Percentiles rank a stretch among this genome's conserved stretches.
Conservation (phyloP, 2,329 filamentous ascomycete genomes). For the Sclerotinia trifoliorum region DNA sequence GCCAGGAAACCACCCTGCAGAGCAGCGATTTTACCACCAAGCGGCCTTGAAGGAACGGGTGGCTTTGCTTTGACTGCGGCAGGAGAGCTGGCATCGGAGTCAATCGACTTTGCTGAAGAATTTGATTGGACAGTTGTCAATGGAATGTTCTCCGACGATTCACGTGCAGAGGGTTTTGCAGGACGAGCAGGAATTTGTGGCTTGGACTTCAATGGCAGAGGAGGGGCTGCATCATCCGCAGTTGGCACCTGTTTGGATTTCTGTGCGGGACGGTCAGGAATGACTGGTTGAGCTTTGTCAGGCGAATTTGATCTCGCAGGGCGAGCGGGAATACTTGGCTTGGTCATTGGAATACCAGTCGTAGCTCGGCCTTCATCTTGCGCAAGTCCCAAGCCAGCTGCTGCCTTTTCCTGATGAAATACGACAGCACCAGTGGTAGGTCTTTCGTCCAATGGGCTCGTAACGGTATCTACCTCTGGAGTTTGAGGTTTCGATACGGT, state of each 20-base stretch:
- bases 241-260: conserved; percentile 20
- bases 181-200: conserved; percentile 62
- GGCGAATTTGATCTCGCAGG: conserved; percentile 44
- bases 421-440: conserved; percentile 37
- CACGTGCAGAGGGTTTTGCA: conserved; percentile 52
- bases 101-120: conserved; percentile 40
- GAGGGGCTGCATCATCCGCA: conserved; percentile 27
- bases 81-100: conserved; percentile 45
- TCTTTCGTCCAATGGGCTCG: conserved; percentile 46
- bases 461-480: conserved; percentile 41
- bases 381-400: conserved; percentile 28
- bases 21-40: conserved; percentile 83
- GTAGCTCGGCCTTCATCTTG: conserved; percentile 33
- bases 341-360: conserved; percentile 47
- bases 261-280: conserved; percentile 36
- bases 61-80: conserved; percentile 71
- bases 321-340: conserved; percentile 59
- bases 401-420: conserved; percentile 36
- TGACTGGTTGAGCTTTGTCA: conserved; percentile 36
- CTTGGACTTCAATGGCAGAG: conserved; percentile 55
- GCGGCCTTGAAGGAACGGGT: conserved; percentile 72
- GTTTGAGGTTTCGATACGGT: conserved; percentile 61
- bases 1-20: conserved; percentile 90
- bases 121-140: conserved; percentile 33
- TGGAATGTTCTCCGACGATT: conserved; percentile 39